Base-by-base conservation (phyloP, 2,329 filamentous ascomycete species). In the Daldinia eschscholtzii region DNA sequence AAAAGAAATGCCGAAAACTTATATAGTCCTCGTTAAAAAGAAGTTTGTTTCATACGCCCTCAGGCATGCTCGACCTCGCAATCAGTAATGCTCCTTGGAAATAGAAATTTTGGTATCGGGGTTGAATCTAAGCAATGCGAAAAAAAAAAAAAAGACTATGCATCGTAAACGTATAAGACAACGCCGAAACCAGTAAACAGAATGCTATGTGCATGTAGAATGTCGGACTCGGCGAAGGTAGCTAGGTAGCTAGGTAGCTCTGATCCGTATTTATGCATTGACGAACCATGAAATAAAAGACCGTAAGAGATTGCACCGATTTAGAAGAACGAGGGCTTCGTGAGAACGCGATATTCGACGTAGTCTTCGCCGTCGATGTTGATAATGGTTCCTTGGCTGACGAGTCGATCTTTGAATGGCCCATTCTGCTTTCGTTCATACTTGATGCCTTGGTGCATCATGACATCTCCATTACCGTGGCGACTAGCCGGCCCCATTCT, bases 281-380 rank as follows among this genome's bases (percentile, higher is more conserved):
- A 15, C 12, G 4, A 52, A 30, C n/a, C 26, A 37, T 53, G n/a
- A n/a, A 5, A 7, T 9, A 18, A 30, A 30, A 44, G 26, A 28
- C 28, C 35, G 37, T n/a, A 46, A 46, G 41, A 35, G 10, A 26
- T n/a, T 4, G 53, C 37, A 5, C 33, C 33, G 30, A n/a, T 6
- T 75, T 76, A 89, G 70, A 88, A 90, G 73, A 90, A 90, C 0
- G 83, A 85, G 0, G 88, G 87, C 78, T 89, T 90, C 0, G 86
- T 89, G 28, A 91, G 83, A 1, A 91, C 87, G 1, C 88, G 84
- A 70, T 91, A 91, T 76, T 91, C 89, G 37, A 91, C 88, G 67
- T 88, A 91, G 70, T 91, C 89, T 75, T 91, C 88, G 23, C 88
- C 89, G 66, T 91, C 88, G 66, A 91, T 91, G 55, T 81, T 89